A percentile compares a stretch with the other conserved stretches of the same genome.
Evolutionary conservation across 306 rosid species (phyloP).

Genomic region (Medicago lupulina): DNA sequence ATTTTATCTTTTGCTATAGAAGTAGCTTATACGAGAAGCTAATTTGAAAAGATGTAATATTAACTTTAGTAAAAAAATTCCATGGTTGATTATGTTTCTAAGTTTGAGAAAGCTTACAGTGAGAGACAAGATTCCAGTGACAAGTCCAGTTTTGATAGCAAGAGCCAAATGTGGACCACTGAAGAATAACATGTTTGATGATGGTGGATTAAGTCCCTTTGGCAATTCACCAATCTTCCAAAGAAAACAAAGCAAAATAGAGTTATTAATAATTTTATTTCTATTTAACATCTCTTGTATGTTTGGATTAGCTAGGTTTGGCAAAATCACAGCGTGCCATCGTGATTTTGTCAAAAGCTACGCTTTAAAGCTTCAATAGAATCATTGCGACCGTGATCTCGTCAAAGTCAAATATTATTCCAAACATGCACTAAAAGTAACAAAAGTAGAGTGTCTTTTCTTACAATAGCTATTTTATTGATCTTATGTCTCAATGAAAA

Average conservation of each 20-base stretch:
- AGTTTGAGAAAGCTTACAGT: slow-evolving; percentile 66
- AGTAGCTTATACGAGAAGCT: neutral
- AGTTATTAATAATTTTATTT: neutral
- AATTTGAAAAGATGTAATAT: no score
- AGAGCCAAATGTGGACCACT: slow-evolving; percentile 69
- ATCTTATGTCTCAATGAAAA: slow-evolving; percentile 60
- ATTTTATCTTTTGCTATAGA: neutral
- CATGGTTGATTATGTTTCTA: no score
- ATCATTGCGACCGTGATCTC: neutral
- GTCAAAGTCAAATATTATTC: no score
- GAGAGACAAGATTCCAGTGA: slow-evolving; percentile 89
- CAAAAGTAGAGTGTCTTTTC: slow-evolving; percentile 32
- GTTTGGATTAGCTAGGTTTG: neutral
- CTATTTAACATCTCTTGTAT: neutral
- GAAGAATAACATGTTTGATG: slow-evolving; percentile 81
- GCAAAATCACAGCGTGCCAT: neutral
- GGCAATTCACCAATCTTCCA: slow-evolving; percentile 89
- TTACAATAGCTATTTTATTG: slow-evolving; percentile 67
- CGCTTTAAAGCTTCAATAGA: neutral
- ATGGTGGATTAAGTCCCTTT: slow-evolving; percentile 90
- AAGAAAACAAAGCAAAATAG: neutral
- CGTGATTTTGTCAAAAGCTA: neutral
- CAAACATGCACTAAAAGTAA: neutral
- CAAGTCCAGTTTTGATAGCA: slow-evolving; percentile 90
- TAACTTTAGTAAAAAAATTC: no score